Evolutionary conservation across 2,329 filamentous ascomycete species (phyloP).

Genomic region (Botrytis medusae): DNA sequence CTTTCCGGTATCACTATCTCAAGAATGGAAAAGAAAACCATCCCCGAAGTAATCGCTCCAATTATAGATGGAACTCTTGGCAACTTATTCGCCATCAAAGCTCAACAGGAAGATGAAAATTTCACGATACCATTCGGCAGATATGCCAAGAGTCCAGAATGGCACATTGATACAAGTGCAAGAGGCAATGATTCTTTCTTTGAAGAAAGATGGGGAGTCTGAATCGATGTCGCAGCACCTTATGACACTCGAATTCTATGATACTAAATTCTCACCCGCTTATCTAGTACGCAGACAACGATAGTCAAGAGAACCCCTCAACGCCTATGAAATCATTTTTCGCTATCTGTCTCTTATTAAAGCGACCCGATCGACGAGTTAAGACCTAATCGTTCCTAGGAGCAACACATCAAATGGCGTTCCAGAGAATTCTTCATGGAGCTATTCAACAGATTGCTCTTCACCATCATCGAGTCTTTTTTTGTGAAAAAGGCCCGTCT

Average conservation of each 20-base stretch:
- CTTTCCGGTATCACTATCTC: constrained; percentile 26
- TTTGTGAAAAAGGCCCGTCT: constrained; percentile 2
- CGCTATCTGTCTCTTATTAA: not conserved
- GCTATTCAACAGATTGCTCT: not conserved
- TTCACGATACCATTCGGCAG: constrained; percentile 29
- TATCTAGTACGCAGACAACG: not conserved
- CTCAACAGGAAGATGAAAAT: constrained; percentile 24
- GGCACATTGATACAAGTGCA: constrained; percentile 33
- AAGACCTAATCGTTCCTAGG: not conserved
- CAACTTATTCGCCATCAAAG: constrained; percentile 33
- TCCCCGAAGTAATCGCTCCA: constrained; percentile 30
- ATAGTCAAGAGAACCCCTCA: not conserved
- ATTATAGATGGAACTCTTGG: constrained; percentile 35
- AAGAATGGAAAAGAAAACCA: constrained; percentile 33
- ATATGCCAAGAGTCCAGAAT: constrained; percentile 29
- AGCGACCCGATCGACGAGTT: not conserved
- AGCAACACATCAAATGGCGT: not conserved
- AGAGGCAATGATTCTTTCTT: constrained; percentile 36
- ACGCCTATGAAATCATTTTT: not conserved
- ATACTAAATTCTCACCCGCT: not conserved
- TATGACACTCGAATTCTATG: not conserved
- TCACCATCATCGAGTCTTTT: not conserved
- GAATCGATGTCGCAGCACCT: not conserved
- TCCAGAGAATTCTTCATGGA: not conserved
- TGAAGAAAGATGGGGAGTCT: constrained; percentile 37